Evolutionary conservation across 768 basidiomycete genomes (phyloP), one percentile per base, ranked within the genome.

Genomic region (Mycena chlorophos): DNA sequence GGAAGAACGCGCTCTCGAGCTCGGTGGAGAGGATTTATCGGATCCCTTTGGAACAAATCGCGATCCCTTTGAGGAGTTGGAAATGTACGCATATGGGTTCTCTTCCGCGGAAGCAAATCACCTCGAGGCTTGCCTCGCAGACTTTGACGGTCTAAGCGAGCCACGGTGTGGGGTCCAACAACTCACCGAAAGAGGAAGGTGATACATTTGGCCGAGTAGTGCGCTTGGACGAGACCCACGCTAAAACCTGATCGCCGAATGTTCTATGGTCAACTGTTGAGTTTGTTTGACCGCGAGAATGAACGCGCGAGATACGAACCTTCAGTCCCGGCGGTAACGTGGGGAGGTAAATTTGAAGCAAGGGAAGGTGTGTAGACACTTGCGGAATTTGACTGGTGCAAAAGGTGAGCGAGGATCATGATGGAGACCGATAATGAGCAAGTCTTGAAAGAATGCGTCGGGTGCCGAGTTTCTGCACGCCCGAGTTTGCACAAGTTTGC

Each of bases 11-110:
- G 16, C 52, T 54, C n/a, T n/a, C n/a, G n/a, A n/a, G 13, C 20
- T 14, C 13, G 40, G 40, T 55, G 30, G 40, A 52, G 37, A 51
- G 46, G 49, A 37, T 16, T 42, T 60, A 60, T 60, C 57, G 25
- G 59, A 60, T 60, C 59, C 59, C 59, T 60, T 60, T 60, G 48
- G 56, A 49, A 60, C 43, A 48, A 56, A 60, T 60, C 59, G 51
- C 50, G 59, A 60, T 60, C 51, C 59, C 59, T 56, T 60, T 60
- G 59, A 60, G 59, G 59, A 60, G 59, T 60, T 60, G 49, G 59
- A 60, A 60, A 40, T 56, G 6, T 26, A 19, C 20, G 20, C 42
- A 46, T 34, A 31, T 42, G 58, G 59, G 23, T 46, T 31, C 51
- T 25, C 45, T 38, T 22, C 53, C 47, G 55, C 38, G 37, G 19